A percentile compares a stretch with the other conserved stretches of the same genome.
Evolutionary conservation across 2,329 filamentous ascomycete genomes (phyloP).

Genomic region (Neofusicoccum ribis): DNA sequence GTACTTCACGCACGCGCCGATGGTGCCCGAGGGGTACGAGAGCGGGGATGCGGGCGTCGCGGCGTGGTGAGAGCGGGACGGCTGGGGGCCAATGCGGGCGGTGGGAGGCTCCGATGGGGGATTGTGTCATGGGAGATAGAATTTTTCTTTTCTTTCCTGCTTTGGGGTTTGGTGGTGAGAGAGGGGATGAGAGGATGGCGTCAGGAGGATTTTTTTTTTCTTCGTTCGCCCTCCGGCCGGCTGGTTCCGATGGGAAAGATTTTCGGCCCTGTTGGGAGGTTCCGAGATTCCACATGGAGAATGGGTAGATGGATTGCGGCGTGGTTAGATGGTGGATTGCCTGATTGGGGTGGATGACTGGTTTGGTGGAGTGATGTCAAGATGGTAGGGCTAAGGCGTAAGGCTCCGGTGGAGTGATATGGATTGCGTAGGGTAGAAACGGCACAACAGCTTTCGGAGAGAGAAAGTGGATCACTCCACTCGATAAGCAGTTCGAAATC

Average conservation of each 20-base stretch:
- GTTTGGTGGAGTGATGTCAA: neutral
- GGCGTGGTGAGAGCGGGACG: neutral
- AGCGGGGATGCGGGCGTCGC: slow-evolving; percentile 16
- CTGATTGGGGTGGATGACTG: neutral
- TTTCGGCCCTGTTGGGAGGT: no score
- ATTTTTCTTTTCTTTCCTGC: neutral
- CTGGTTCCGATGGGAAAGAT: no score
- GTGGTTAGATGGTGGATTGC: neutral
- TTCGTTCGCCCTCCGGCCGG: no score
- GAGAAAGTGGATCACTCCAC: neutral
- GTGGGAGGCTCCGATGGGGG: neutral
- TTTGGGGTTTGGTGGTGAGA: no score
- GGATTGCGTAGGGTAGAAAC: neutral
- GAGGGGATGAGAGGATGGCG: no score
- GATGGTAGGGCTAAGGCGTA: neutral
- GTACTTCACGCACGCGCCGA: slow-evolving; percentile 16
- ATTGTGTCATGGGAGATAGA: no score
- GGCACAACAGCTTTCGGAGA: neutral
- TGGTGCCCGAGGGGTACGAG: slow-evolving; percentile 14
- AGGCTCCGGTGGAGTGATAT: slow-evolving; percentile 11
- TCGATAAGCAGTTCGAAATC: neutral
- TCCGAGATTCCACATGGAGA: neutral
- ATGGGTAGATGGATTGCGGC: neutral
- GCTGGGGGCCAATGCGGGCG: no score
- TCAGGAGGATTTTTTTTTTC: no score